Conservation (phyloP, 306 rosid species). For the Vigna hirtella region DNA sequence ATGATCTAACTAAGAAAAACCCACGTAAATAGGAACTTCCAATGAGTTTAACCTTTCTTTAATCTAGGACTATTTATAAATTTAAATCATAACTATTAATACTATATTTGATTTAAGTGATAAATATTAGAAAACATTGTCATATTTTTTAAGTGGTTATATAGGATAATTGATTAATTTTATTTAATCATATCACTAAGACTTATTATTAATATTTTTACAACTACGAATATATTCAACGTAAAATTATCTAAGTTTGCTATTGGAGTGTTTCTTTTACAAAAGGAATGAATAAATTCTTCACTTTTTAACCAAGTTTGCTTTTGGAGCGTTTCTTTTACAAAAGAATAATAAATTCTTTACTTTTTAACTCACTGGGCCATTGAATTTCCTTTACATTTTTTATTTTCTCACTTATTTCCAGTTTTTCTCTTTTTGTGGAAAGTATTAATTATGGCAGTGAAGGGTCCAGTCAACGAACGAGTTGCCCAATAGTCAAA, state of each 20-base stretch:
- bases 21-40: no score
- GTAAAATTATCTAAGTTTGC: not conserved
- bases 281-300: not conserved
- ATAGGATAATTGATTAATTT: not conserved
- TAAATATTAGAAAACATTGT: not conserved
- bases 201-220: not conserved
- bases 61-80: not conserved
- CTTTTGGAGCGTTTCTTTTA: not conserved
- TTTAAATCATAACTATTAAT: not conserved
- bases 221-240: not conserved
- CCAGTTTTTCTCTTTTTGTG: not conserved
- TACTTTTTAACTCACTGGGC: not conserved
- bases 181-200: not conserved
- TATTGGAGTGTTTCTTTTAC: not conserved
- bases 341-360: not conserved
- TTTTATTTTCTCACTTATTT: not conserved
- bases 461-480: not conserved
- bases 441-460: not conserved
- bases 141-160: not conserved
- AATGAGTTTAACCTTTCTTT: no score
- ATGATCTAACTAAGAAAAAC: no score
- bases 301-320: not conserved
- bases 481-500: not conserved
- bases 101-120: not conserved
- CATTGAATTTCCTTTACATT: not conserved